Conservation (phyloP, 2,329 filamentous ascomycete species). For the Sporothrix dimorphospora region DNA sequence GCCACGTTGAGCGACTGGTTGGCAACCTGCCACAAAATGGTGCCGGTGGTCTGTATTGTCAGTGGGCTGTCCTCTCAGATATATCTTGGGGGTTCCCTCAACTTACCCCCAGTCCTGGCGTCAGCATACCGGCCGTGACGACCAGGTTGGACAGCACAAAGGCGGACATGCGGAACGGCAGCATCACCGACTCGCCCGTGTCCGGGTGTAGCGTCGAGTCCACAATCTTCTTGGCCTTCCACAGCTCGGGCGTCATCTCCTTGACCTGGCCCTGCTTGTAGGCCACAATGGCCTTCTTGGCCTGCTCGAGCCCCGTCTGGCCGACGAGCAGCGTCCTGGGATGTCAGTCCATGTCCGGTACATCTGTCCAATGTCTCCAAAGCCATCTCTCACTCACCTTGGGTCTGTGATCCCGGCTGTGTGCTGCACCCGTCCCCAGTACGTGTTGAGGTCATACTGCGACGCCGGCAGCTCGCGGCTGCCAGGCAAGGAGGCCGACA, state of each 20-base stretch:
- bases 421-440: constrained; percentile 93
- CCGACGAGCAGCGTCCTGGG: constrained; percentile 84
- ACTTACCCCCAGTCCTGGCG: constrained; percentile 74
- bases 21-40: constrained; percentile 88
- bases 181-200: constrained; percentile 86
- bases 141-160: constrained; percentile 93
- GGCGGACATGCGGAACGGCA: constrained; percentile 97
- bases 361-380: not conserved
- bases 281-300: constrained; percentile 76
- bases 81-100: not conserved
- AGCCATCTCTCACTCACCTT: constrained; percentile 66
- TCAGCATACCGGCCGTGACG: constrained; percentile 96
- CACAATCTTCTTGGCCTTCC: constrained; percentile 95
- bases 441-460: constrained; percentile 88
- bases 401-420: constrained; percentile 89
- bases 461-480: constrained; percentile 84
- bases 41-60: constrained; percentile 68
- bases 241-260: constrained; percentile 86
- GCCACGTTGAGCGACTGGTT: constrained; percentile 99
- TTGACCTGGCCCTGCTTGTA: constrained; percentile 85
- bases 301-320: constrained; percentile 75
- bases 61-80: constrained; percentile 56
- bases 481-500: constrained; percentile 69
- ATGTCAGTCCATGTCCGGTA: not conserved
- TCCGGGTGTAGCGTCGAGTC: constrained; percentile 97